These are phyloP conservation scores for Lycium ferocissimum DNA, from an alignment of 257 asterid genomes.

Conservation along the genomic window DNA sequence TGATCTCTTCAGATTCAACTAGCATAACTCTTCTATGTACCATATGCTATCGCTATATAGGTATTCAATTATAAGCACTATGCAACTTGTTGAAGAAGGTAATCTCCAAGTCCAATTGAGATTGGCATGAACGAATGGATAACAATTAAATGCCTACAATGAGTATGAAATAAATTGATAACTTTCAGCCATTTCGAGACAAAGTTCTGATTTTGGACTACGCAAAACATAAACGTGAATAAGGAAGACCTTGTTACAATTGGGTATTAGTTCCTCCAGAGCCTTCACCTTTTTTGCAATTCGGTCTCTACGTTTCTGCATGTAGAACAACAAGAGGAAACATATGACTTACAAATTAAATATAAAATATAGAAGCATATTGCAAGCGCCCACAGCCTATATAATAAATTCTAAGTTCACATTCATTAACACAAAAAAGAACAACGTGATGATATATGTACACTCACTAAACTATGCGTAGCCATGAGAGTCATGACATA, in stretches of 20 bases:
- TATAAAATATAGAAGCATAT: neutral
- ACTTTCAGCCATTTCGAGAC: neutral
- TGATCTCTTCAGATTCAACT: neutral
- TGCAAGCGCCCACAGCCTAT: neutral
- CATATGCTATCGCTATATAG: no score
- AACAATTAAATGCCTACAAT: neutral
- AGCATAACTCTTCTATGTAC: neutral
- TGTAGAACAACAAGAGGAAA: neutral
- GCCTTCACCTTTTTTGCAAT: conserved; percentile 7
- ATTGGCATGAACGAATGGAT: neutral
- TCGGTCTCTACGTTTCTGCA: neutral
- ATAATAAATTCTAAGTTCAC: neutral
- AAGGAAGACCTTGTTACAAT: neutral
- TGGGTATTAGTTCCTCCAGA: neutral
- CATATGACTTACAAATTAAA: neutral
- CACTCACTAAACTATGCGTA: neutral
- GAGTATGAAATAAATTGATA: neutral
- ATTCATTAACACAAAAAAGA: neutral
- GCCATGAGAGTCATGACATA: neutral
- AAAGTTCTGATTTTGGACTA: neutral
- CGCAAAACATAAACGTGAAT: neutral
- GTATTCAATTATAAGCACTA: neutral
- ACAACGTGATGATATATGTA: neutral
- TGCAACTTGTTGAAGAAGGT: neutral
- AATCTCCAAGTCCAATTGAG: fast-evolving